A percentile compares a stretch with the other conserved stretches of the same genome.
phyloP scores from a whole-genome alignment of 495 filamentous ascomycete species.

The Pyrenula aspistea region DNA sequence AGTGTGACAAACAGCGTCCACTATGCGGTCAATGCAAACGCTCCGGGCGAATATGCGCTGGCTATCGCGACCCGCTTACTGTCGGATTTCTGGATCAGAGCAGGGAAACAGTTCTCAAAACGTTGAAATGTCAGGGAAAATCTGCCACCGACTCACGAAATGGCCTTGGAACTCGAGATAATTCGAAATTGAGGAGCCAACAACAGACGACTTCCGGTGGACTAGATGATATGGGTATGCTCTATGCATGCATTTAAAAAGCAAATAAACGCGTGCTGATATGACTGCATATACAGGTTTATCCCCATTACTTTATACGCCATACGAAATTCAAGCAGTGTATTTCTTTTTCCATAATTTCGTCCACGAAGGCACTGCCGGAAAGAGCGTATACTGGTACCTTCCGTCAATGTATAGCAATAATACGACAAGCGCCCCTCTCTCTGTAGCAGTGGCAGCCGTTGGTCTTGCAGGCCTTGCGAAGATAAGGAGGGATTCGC shows the following conservation, averaged over 20 bases:
- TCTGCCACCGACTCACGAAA: too few species aligned
- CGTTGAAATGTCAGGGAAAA: not conserved
- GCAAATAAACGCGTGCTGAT: too few species aligned
- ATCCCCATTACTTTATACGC: too few species aligned
- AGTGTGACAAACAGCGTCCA: not conserved
- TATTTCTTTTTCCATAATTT: not conserved
- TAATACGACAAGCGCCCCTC: not conserved
- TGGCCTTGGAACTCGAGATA: too few species aligned
- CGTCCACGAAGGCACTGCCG: not conserved
- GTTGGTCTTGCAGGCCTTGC: not conserved
- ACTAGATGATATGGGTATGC: too few species aligned
- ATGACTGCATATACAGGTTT: too few species aligned
- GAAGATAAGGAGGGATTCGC: not conserved
- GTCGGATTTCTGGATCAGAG: not conserved
- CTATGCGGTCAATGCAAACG: not conserved
- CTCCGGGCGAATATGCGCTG: slow-evolving; percentile 3
- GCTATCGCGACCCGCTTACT: slow-evolving; percentile 3
- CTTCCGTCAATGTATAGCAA: not conserved
- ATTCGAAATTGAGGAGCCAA: too few species aligned
- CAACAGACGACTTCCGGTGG: too few species aligned
- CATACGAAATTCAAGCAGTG: not conserved
- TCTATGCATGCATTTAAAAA: too few species aligned
- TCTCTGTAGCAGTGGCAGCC: not conserved
- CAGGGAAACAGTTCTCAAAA: not conserved
- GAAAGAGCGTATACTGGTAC: not conserved